Base-by-base conservation (phyloP, 495 filamentous ascomycete genomes). In the Aspergillus leporis region DNA sequence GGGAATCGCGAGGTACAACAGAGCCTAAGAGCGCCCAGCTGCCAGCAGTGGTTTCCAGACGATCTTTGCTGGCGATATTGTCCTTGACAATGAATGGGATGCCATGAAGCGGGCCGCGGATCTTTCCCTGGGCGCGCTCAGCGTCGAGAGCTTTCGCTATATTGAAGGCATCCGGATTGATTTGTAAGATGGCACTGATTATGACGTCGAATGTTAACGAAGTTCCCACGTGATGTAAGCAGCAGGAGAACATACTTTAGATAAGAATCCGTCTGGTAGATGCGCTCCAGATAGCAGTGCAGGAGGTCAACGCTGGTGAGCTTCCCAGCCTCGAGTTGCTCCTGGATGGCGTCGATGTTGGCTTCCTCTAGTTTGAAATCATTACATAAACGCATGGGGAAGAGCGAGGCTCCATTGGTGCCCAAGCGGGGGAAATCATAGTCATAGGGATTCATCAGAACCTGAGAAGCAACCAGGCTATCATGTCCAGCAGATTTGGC, bases 71-170 rank as follows among this genome's bases (percentile, higher is more conserved):
- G 21, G 83, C 88, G 56, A 90, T 90, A 73, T 89, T 91, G 74
- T 91, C 87, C 70, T 91, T 91, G 60, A 90, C 80, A 18, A 89
- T 69, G 70, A 90, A 86, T 3, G 89, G 89, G 56, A 92, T 87
- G 21, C 87, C 87, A 66, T 92, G 88, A 1, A 91, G 77, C 6
- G 82, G 81, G 31, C 85, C 79, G 19, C 85, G 80, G 14, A 85
- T 71, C 32, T 63, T 74, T 13, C 86, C 85, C 1, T 68, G 55
- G 5, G 66, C 67, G 36, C 88, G 80, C 71, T 90, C 87, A 0
- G 60, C 66, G 67, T 91, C 89, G 19, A 86, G 73, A 31, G 65
- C 58, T 8, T 75, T 70, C 7, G 89, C 88, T 64, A 87, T 87
- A 13, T 69, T 28, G 49, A 83, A 67, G 3, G 75, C 80, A 68